Percentiles rank a stretch among this genome's conserved stretches.
Conservation (phyloP, 2,329 filamentous ascomycete genomes). For the Paraphoma chrysanthemicola region DNA sequence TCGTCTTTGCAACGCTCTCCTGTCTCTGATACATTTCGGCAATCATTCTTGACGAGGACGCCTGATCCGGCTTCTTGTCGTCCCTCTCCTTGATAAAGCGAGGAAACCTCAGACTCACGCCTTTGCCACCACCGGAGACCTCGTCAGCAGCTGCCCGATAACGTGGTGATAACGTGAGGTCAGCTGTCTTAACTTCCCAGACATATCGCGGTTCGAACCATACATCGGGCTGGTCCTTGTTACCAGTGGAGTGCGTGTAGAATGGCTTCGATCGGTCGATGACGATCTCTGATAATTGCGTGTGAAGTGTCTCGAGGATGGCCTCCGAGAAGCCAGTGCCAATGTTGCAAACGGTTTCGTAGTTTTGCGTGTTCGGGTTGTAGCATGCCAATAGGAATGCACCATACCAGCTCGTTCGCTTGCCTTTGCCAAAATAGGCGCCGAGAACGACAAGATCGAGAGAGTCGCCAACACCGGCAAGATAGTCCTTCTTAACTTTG, state of each 20-base stretch:
- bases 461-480: constrained; percentile 90
- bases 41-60: constrained; percentile 82
- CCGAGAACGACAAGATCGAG: constrained; percentile 95
- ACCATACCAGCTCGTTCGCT: constrained; percentile 93
- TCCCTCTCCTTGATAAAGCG: constrained; percentile 90
- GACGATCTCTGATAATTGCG: constrained; percentile 74
- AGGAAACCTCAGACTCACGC: constrained; percentile 89
- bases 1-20: constrained; percentile 86
- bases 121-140: constrained; percentile 73
- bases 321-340: constrained; percentile 96
- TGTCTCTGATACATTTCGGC: constrained; percentile 98
- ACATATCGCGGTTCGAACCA: constrained; percentile 96
- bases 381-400: constrained; percentile 96
- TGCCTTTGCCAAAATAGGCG: constrained; percentile 92
- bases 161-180: constrained; percentile 87
- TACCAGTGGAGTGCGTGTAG: constrained; percentile 82
- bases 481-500: constrained; percentile 98
- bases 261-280: constrained; percentile 95
- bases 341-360: constrained; percentile 98
- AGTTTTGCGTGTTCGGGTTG: constrained; percentile 78
- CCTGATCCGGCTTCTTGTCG: constrained; percentile 94
- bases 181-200: constrained; percentile 98
- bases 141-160: constrained; percentile 92
- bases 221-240: constrained; percentile 94
- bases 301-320: constrained; percentile 87